Conservation (phyloP, 2,329 filamentous ascomycete species). For the Ascochyta fabae region DNA sequence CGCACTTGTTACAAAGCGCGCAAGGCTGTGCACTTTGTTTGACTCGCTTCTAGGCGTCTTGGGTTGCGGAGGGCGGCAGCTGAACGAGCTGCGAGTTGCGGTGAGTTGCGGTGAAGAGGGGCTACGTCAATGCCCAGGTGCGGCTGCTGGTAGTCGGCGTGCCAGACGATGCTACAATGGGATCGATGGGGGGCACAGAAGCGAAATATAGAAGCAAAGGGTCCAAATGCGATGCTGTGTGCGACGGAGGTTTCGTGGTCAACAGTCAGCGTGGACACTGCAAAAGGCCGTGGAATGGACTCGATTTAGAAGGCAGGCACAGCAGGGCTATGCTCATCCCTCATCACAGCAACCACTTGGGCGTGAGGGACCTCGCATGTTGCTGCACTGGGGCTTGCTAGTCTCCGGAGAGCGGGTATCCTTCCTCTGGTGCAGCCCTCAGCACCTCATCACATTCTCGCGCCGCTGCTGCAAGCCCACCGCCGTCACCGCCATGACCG, state of each 20-base stretch:
- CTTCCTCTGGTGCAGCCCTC: conserved; percentile 8
- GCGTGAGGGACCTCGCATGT: conserved; percentile 10
- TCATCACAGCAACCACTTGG: conserved; percentile 8
- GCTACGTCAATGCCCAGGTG: conserved; percentile 17
- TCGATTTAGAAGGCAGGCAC: conserved; percentile 11
- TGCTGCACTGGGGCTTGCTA: conserved; percentile 15
- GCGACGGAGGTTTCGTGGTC: conserved; percentile 13
- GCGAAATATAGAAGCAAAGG: conserved; percentile 18
- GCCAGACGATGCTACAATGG: conserved; percentile 15
- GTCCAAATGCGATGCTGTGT: conserved; percentile 4
- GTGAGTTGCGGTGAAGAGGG: conserved; percentile 15
- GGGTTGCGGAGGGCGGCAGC: conserved; percentile 7
- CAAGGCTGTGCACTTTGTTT: conserved; percentile 11
- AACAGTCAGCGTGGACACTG: conserved; percentile 8
- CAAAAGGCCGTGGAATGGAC: conserved; percentile 11
- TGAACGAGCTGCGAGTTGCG: conserved; percentile 11
- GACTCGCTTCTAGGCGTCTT: conserved; percentile 4
- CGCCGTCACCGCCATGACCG: background rate
- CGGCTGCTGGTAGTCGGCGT: conserved; percentile 13
- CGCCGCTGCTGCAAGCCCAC: conserved; percentile 13
- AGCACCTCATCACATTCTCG: conserved; percentile 14
- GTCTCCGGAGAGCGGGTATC: conserved; percentile 6
- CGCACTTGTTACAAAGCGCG: conserved; percentile 9
- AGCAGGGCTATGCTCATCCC: conserved; percentile 11
- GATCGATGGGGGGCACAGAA: conserved; percentile 16